A percentile compares a stretch with the other conserved stretches of the same genome.
phyloP scores from a whole-genome alignment of 805 yeast species.

The Hanseniaspora lachancei region DNA sequence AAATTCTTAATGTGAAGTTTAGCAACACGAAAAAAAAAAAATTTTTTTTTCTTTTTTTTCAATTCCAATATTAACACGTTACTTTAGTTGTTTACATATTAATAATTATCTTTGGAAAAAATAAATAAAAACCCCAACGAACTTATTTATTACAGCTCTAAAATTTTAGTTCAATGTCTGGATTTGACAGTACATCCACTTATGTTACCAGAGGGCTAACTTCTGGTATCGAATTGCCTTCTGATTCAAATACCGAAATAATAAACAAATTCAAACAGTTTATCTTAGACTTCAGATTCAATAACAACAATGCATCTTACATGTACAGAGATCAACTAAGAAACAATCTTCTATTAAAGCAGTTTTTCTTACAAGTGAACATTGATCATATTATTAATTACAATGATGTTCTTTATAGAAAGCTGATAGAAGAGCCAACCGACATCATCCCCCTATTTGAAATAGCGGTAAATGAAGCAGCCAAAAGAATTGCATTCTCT shows the following conservation, averaged over 20 bases:
- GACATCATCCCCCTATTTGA: slow-evolving; percentile 82
- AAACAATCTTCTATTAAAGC: slow-evolving; percentile 67
- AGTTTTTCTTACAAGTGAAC: slow-evolving; percentile 60
- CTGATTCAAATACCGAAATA: slow-evolving; percentile 51
- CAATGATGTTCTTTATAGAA: slow-evolving; percentile 79
- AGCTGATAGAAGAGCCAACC: slow-evolving; percentile 70
- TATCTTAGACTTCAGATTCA: slow-evolving; percentile 67
- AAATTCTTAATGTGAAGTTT: background rate
- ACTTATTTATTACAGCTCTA: background rate
- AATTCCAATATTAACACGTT: too few species aligned
- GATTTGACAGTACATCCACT: slow-evolving; percentile 54
- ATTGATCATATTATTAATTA: slow-evolving; percentile 75
- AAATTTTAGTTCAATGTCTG: slow-evolving; percentile 36
- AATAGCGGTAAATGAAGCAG: slow-evolving; percentile 70
- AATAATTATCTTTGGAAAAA: too few species aligned
- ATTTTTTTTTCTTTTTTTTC: background rate
- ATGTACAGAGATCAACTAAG: slow-evolving; percentile 83
- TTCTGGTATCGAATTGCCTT: slow-evolving; percentile 60
- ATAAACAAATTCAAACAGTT: slow-evolving; percentile 68
- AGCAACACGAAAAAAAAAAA: background rate
- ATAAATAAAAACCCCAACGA: background rate
- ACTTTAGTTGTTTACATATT: background rate
- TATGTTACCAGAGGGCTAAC: slow-evolving; percentile 74
- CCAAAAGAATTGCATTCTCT: slow-evolving; percentile 48
- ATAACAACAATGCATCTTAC: slow-evolving; percentile 46